Base-by-base conservation (phyloP, 2,329 filamentous ascomycete species). In the Aspergillus quadricinctus region DNA sequence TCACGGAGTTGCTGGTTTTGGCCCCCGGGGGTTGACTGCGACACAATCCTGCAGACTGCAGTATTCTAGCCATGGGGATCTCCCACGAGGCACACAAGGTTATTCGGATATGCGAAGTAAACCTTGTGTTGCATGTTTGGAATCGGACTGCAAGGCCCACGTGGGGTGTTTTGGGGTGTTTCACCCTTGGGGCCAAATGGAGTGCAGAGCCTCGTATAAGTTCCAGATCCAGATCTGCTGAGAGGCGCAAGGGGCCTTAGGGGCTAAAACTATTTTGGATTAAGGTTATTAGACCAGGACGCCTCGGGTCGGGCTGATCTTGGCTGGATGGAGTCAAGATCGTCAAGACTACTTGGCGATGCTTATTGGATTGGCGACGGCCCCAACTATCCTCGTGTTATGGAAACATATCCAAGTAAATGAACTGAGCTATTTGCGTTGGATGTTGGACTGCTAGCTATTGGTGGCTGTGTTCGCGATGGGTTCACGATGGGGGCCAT, bases 391-490 rank as follows among this genome's bases (percentile, higher is more conserved):
- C 31, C 31, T 7, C 4, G 17, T 35, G 31, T 35, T 11, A 5
- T 1, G 11, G 11, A 31, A 31, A 14, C 11, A 23, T 4, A 14
- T 4, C 11, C 1, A 14, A 31, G 4, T 5, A 5, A 14, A 14
- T 11, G 11, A 35, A 7, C 11, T 35, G 14, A 14, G 19, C 41
- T 45, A 48, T 17, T 14, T 27, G 10, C 48, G 23, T 46, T 46
- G 3, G 27, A 10, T 51, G n/a, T 50, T 28, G 31, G 14, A 37
- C 0, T 31, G 29, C 1, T 10, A 31, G 29, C n/a, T 27, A 45
- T 50, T 45, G 31, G 46, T 46, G 51, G 41, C 53, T 45, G 29
- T 55, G 53, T 49, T 43, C 19, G 29, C 29, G 14, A 52, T 52
- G 37, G 51, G 11, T 27, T 48, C 41, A 19, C 21, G 21, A 55